Conservation (phyloP, 495 filamentous ascomycete species). For the Talaromyces wortmannii region DNA sequence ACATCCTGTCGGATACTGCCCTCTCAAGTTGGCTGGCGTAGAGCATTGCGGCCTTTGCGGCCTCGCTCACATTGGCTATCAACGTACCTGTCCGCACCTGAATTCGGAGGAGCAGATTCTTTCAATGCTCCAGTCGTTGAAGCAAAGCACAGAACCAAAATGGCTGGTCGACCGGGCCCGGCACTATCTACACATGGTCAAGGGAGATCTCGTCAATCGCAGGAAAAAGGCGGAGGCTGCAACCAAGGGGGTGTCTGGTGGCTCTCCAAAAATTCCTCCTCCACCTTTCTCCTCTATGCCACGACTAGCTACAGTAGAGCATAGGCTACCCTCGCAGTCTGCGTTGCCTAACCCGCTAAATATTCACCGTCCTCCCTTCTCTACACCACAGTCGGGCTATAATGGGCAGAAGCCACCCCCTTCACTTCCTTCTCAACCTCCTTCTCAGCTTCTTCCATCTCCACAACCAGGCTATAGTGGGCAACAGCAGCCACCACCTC, state of each 20-base stretch:
- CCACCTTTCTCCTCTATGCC: background rate
- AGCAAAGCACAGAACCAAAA: conserved; percentile 45
- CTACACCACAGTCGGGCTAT: too few relatives aligned
- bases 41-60: conserved; percentile 64
- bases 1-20: conserved; percentile 53
- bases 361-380: too few relatives aligned
- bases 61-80: conserved; percentile 53
- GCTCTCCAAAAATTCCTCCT: background rate
- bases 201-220: conserved; percentile 38
- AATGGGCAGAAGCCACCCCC: too few relatives aligned
- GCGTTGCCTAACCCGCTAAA: too few relatives aligned
- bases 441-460: too few relatives aligned
- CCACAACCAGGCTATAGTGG: too few relatives aligned
- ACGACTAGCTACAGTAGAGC: too few relatives aligned
- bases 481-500: too few relatives aligned
- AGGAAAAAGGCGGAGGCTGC: conserved; percentile 16
- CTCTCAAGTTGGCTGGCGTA: conserved; percentile 50
- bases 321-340: too few relatives aligned
- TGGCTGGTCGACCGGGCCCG: conserved; percentile 45
- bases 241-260: background rate
- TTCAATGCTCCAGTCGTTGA: conserved; percentile 54
- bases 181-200: conserved; percentile 49
- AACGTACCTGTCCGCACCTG: conserved; percentile 55
- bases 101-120: conserved; percentile 47
- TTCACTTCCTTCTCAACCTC: too few relatives aligned